Evolutionary conservation across 495 filamentous ascomycete genomes (phyloP).

Genomic region (Annulohypoxylon stygium): DNA sequence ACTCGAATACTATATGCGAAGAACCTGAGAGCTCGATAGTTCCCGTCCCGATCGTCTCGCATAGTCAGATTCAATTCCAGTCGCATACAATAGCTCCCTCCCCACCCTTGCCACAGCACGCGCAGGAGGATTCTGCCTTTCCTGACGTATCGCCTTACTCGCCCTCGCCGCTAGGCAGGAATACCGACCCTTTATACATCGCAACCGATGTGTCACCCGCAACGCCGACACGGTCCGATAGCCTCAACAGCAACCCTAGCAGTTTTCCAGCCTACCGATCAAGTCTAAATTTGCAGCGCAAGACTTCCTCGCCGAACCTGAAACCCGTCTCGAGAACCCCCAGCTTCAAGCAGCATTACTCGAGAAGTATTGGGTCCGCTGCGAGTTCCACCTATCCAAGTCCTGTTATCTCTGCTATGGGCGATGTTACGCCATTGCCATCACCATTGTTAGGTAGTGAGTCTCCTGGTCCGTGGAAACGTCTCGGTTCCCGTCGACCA

Average conservation of each 20-base stretch:
- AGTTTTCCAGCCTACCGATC: conserved; percentile 49
- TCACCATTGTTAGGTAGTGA: conserved; percentile 82
- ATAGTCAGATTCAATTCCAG: conserved; percentile 46
- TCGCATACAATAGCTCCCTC: conserved; percentile 49
- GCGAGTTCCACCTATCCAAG: conserved; percentile 61
- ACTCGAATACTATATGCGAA: conserved; percentile 37
- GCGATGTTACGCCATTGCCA: conserved; percentile 91
- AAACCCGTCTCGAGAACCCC: conserved; percentile 62
- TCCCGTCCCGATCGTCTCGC: conserved; percentile 16
- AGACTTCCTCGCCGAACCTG: conserved; percentile 58
- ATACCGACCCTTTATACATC: conserved; percentile 48
- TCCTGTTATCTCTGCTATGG: conserved; percentile 83
- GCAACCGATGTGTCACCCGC: conserved; percentile 54
- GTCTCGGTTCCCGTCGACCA: conserved; percentile 57
- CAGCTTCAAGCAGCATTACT: conserved; percentile 58
- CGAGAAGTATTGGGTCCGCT: conserved; percentile 57
- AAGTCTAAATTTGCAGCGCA: conserved; percentile 51
- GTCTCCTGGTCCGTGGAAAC: conserved; percentile 80
- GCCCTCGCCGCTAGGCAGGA: conserved; percentile 37
- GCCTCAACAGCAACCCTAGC: conserved; percentile 45
- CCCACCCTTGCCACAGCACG: conserved; percentile 41
- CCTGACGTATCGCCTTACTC: conserved; percentile 36
- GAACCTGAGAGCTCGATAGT: conserved; percentile 37
- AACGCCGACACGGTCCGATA: conserved; percentile 43
- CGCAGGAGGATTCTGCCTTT: conserved; percentile 31